Evolutionary conservation across 169 alveolate genomes (phyloP), one percentile per base, ranked within the genome.

Genomic region (Eimeria nieschulzi): DNA sequence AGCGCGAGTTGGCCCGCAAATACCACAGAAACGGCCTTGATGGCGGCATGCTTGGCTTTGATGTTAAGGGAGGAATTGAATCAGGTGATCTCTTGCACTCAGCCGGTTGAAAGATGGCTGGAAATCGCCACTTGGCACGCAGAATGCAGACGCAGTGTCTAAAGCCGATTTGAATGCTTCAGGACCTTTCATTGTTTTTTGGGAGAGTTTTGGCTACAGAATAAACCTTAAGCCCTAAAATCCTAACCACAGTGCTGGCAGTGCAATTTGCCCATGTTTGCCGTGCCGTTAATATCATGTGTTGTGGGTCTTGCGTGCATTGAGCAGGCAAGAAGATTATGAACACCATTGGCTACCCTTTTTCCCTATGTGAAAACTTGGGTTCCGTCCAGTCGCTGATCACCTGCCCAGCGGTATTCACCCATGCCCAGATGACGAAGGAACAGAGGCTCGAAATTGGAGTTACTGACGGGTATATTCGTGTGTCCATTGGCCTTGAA

Each of bases 11-110:
- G 66, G 97, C 97, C 19, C 82, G 63, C 80, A 95, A 95, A 87
- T 94, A 94, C 46, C 95, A 93, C 93, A 73, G 87, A 17, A 76
- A 92, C 23, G 95, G 93, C 21, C 23, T 94, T 9, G 94, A 95
- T 59, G 97, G 97, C 9, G 96, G 95, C 46, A 94, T 95, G 95
- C 93, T 95, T 25, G 94, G 95, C 93, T 92, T 93, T 33, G 95
- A 94, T 70, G 91, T 91, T 68, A 88, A 76, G 71, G 94, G 93
- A 5, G 94, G 93, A 6, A 55, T 87, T 1, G 91, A 63, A n/a
- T 91, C 91, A 13, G 92, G 92, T 80, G 33, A 33, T 33, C 46
- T 33, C 6, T 33, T 33, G 46, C 46, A 33, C 46, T 33, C 46
- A 33, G 46, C 46, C 46, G 46, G 46, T 33, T 3, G 46, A 33